Conservation (phyloP, 2,329 filamentous ascomycete species). For the Fusarium sp. region DNA sequence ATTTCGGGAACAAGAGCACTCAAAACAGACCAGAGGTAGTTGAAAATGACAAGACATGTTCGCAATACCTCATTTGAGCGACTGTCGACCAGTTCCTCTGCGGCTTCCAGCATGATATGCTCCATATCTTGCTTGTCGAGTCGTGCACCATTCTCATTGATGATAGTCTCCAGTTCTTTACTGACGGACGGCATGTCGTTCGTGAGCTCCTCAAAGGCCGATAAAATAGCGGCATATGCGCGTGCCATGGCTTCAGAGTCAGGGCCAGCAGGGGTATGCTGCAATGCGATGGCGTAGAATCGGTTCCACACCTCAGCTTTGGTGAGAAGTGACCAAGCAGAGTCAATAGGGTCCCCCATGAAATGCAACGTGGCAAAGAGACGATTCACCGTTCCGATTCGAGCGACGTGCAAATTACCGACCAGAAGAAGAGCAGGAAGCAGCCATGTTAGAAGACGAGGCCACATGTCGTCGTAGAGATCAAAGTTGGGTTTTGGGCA, state of each 20-base stretch:
- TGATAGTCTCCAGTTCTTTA: constrained; percentile 13
- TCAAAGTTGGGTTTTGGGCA: constrained; percentile 20
- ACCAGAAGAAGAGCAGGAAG: constrained; percentile 28
- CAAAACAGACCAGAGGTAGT: constrained; percentile 24
- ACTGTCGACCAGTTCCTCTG: constrained; percentile 12
- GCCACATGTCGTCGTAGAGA: constrained; percentile 31
- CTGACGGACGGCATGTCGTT: constrained; percentile 21
- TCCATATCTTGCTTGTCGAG: constrained; percentile 10
- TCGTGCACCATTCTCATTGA: constrained; percentile 8
- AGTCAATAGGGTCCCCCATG: constrained; percentile 26
- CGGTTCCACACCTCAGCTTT: constrained; percentile 18
- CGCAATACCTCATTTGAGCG: constrained; percentile 23
- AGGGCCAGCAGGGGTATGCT: background rate
- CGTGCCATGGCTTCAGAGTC: constrained; percentile 1
- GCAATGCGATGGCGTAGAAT: constrained; percentile 3
- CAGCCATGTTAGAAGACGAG: constrained; percentile 28
- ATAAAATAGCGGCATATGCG: constrained; percentile 17
- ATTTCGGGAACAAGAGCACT: constrained; percentile 5
- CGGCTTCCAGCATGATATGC: constrained; percentile 6
- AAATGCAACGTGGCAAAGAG: constrained; percentile 12
- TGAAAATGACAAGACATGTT: constrained; percentile 21
- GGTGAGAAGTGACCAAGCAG: constrained; percentile 1
- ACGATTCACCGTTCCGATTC: constrained; percentile 16
- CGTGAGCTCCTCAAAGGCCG: constrained; percentile 30
- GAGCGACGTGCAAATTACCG: constrained; percentile 24